Evolutionary conservation across 164 flowering plant species (phyloP).

Genomic region (Chimonanthus praecox): DNA sequence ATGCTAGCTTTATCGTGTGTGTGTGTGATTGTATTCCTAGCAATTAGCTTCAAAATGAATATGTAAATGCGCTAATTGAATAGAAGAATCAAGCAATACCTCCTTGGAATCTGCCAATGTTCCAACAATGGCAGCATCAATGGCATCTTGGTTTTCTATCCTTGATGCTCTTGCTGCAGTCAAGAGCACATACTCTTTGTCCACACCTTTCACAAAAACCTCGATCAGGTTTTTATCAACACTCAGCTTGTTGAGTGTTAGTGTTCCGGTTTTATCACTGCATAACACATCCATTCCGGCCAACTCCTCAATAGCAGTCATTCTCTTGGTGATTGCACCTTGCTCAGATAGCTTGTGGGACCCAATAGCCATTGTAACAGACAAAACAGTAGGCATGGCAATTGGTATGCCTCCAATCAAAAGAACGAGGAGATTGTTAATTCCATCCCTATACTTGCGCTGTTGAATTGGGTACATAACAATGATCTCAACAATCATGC

Average conservation of each 20-base stretch:
- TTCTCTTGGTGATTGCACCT: constrained; percentile 78
- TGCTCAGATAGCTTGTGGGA: constrained; percentile 71
- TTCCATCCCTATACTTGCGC: constrained; percentile 60
- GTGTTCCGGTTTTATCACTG: constrained; percentile 35
- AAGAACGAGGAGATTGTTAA: constrained; percentile 67
- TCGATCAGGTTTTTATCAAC: constrained; percentile 31
- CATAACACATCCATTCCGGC: constrained; percentile 69
- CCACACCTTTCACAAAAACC: constrained; percentile 33
- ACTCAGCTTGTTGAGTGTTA: constrained; percentile 35
- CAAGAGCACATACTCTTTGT: constrained; percentile 27
- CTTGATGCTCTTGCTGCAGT: constrained; percentile 38
- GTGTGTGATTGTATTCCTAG: neutral
- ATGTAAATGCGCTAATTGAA: no score
- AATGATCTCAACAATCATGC: constrained; percentile 50
- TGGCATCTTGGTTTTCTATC: constrained; percentile 38
- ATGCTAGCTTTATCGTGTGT: neutral
- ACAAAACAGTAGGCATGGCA: constrained; percentile 80
- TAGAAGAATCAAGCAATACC: constrained; percentile 15
- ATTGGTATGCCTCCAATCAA: constrained; percentile 80
- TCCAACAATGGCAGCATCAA: constrained; percentile 37
- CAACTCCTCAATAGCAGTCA: constrained; percentile 89
- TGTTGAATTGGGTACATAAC: constrained; percentile 71
- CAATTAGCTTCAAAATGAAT: neutral
- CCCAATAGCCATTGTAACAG: constrained; percentile 84
- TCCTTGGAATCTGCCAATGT: constrained; percentile 39